phyloP scores from a whole-genome alignment of 805 yeast genomes.

The Grigorovia yakushimaensis region DNA sequence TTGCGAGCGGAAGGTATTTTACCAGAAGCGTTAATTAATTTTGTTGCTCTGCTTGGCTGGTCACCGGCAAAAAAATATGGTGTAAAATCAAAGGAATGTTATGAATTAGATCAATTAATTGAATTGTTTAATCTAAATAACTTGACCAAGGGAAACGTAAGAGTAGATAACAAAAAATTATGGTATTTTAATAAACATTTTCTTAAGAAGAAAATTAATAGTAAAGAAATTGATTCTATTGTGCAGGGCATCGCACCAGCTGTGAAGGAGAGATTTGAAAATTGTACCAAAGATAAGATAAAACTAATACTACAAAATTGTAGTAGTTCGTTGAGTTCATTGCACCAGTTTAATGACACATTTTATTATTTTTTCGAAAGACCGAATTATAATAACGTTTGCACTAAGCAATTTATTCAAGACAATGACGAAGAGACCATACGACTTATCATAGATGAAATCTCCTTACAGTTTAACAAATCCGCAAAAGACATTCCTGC shows the following conservation, averaged over 20 bases:
- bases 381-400: slow-evolving; percentile 15
- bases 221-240: slow-evolving; percentile 31
- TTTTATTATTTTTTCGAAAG: slow-evolving; percentile 42
- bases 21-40: slow-evolving; percentile 83
- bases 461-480: neutral
- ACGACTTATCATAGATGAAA: neutral
- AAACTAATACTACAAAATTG: slow-evolving; percentile 33
- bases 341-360: slow-evolving; percentile 41
- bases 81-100: slow-evolving; percentile 41
- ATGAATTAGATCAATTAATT: slow-evolving; percentile 42
- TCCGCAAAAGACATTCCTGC: neutral
- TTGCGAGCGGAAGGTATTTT: slow-evolving; percentile 53
- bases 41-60: slow-evolving; percentile 92
- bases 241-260: slow-evolving; percentile 26
- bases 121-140: slow-evolving; percentile 53
- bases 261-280: slow-evolving; percentile 8
- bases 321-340: slow-evolving; percentile 40
- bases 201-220: slow-evolving; percentile 36
- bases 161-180: slow-evolving; percentile 72
- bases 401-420: neutral
- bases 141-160: slow-evolving; percentile 87
- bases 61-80: slow-evolving; percentile 59
- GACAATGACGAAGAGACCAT: neutral
- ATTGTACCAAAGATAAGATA: slow-evolving; percentile 25
- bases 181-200: slow-evolving; percentile 69